Evolutionary conservation across 495 filamentous ascomycete species (phyloP).

Genomic region (Aspergillus ostianus): DNA sequence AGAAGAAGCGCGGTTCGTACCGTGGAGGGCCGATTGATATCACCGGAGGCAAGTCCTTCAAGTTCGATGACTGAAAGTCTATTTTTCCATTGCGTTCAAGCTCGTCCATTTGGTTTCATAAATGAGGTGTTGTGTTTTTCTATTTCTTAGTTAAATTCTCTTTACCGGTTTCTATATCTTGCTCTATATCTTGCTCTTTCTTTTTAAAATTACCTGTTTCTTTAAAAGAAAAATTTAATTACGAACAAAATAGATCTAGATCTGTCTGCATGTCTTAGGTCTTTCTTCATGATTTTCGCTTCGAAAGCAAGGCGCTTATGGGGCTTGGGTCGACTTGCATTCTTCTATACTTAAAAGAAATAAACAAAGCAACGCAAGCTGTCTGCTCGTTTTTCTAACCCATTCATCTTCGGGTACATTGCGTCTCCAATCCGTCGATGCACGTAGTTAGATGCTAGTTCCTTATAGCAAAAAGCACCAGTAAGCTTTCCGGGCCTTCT

Average conservation of each 20-base stretch:
- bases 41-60: conserved; percentile 64
- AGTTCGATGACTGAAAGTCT: conserved; percentile 76
- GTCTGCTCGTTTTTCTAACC: not conserved
- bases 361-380: not conserved
- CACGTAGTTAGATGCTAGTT: not conserved
- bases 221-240: conserved; percentile 15
- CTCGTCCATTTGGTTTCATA: not conserved
- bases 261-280: conserved; percentile 7
- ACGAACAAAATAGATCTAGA: conserved; percentile 17
- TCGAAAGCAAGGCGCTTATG: conserved; percentile 30
- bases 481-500: not conserved
- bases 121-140: not conserved
- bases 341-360: conserved; percentile 1
- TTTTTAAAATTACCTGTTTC: not conserved
- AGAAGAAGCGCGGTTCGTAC: conserved; percentile 83
- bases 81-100: not conserved
- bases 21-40: conserved; percentile 82
- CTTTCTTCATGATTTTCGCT: conserved; percentile 12
- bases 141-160: not conserved
- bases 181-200: not conserved
- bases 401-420: not conserved
- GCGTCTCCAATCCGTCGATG: not conserved
- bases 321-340: conserved; percentile 21
- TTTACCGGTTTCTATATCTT: conserved; percentile 1
- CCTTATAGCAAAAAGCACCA: not conserved